phyloP scores from a whole-genome alignment of 2,329 filamentous ascomycete genomes.

The Domatiomyces globalis region DNA sequence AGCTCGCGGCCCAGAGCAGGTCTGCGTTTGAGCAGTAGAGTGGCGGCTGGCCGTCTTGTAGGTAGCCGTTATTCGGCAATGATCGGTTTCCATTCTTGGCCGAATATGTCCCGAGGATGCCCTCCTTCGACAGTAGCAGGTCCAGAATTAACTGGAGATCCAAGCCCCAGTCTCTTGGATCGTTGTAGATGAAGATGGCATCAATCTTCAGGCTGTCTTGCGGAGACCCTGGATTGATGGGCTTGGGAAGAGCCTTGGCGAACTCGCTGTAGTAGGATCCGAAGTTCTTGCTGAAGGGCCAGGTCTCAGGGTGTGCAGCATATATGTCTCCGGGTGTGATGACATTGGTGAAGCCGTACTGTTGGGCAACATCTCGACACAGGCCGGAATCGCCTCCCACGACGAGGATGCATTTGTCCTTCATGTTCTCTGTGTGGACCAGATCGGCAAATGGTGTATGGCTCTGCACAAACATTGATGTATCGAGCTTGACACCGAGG shows the following conservation, averaged over 20 bases:
- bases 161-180: slow-evolving; percentile 89
- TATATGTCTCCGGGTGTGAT: slow-evolving; percentile 78
- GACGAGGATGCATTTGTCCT: slow-evolving; percentile 56
- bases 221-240: slow-evolving; percentile 27
- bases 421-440: slow-evolving; percentile 42
- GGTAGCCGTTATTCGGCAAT: slow-evolving; percentile 63
- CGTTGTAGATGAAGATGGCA: slow-evolving; percentile 86
- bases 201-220: slow-evolving; percentile 57
- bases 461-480: slow-evolving; percentile 66
- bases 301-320: slow-evolving; percentile 57
- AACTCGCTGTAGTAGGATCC: slow-evolving; percentile 40
- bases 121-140: slow-evolving; percentile 62
- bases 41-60: slow-evolving; percentile 63
- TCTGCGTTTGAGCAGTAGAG: slow-evolving; percentile 87
- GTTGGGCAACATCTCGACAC: slow-evolving; percentile 59
- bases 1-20: slow-evolving; percentile 72
- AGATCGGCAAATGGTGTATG: slow-evolving; percentile 79
- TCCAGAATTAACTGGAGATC: slow-evolving; percentile 77
- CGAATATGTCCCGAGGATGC: slow-evolving; percentile 68
- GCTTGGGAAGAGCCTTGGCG: slow-evolving; percentile 25
- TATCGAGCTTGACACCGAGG: slow-evolving; percentile 48
- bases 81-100: slow-evolving; percentile 50
- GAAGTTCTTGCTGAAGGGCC: slow-evolving; percentile 65
- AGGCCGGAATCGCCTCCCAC: slow-evolving; percentile 54
- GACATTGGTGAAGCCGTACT: slow-evolving; percentile 66